Evolutionary conservation across 192 early-diverging fungal species (phyloP), one percentile per base, ranked within the genome.

Genomic region (Cetraspora pellucida): DNA sequence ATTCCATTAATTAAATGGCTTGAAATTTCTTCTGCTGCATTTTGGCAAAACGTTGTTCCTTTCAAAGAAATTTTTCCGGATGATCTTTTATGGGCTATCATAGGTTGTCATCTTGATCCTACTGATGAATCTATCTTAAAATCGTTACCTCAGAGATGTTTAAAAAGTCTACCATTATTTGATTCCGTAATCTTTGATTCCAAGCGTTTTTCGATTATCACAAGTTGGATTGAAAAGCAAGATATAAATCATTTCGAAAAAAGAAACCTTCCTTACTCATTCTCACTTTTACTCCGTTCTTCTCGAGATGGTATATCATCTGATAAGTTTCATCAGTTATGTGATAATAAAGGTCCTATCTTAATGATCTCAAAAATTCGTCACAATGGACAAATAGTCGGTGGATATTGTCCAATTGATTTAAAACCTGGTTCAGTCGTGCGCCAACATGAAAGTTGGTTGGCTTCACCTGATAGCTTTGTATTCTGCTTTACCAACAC

Each of bases 331-430:
- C 65, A 67, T 25, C 8, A 14, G 9, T 46, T 43, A 43, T 67
- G 65, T 25, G 65, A 67, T 46, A 67, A 67, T 46, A 67, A 67
- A 14, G 65, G 65, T 45, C 65, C 65, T 17, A 67, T n/a, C 25
- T 37, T 67, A 3, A 43, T 31, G 1, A 46, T 67, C 10, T 13
- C 23, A 25, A 67, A 67, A 67, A 43, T 67, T 6, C 21, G 14
- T 13, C 27, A 67, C 43, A 45, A 43, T 25, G 21, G 21, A 19
- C 3, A 37, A 14, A 37, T 67, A 9, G 44, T 67, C 19, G 65
- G 65, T 46, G 65, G 65, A 5, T 67, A 67, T 67, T 37, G 37
- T 46, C 65, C 65, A 7, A 17, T 67, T 4, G 65, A 67, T 67
- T 67, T 25, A 31, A 46, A 43, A 67, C 45, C 21, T 4, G 43